A percentile compares a stretch with the other conserved stretches of the same genome.
phyloP scores from a whole-genome alignment of 2,329 filamentous ascomycete genomes.

The Neofusicoccum parvum region DNA sequence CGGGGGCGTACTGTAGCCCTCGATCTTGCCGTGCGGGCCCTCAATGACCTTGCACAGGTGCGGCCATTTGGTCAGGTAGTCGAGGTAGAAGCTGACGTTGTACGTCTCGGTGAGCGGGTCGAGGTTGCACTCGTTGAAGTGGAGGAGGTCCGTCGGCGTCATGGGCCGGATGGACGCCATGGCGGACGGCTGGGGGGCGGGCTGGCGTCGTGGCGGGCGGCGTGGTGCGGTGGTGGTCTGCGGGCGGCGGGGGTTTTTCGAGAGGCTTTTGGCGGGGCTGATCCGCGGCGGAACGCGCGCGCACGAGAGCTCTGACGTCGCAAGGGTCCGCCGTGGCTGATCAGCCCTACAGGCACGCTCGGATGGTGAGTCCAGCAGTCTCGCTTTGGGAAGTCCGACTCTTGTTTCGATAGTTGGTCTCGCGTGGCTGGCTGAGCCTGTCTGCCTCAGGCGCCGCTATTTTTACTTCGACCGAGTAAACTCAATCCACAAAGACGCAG shows the following conservation, averaged over 20 bases:
- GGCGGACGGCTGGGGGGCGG: background rate
- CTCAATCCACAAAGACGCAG: background rate
- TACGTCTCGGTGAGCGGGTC: constrained; percentile 98
- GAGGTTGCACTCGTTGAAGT: constrained; percentile 91
- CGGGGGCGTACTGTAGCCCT: constrained; percentile 78
- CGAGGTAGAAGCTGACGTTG: constrained; percentile 90
- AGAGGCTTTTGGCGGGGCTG: constrained; percentile 23
- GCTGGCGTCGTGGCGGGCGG: background rate
- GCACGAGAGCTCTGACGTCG: background rate
- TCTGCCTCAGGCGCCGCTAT: background rate
- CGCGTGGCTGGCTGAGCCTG: too few relatives aligned
- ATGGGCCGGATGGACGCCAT: constrained; percentile 49
- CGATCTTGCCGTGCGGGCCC: constrained; percentile 81
- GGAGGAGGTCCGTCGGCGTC: constrained; percentile 79
- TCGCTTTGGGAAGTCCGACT: too few relatives aligned
- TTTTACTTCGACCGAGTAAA: background rate
- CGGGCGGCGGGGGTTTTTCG: constrained; percentile 18
- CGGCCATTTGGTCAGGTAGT: constrained; percentile 95
- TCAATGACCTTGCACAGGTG: constrained; percentile 91
- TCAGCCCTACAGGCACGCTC: constrained; percentile 1
- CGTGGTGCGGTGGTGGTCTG: constrained; percentile 15
- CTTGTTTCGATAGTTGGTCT: too few relatives aligned
- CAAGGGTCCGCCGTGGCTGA: background rate
- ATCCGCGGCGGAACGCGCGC: background rate
- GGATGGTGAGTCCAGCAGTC: too few relatives aligned